phyloP scores from a whole-genome alignment of 441 rosid genomes.

The Viola pubescens region DNA sequence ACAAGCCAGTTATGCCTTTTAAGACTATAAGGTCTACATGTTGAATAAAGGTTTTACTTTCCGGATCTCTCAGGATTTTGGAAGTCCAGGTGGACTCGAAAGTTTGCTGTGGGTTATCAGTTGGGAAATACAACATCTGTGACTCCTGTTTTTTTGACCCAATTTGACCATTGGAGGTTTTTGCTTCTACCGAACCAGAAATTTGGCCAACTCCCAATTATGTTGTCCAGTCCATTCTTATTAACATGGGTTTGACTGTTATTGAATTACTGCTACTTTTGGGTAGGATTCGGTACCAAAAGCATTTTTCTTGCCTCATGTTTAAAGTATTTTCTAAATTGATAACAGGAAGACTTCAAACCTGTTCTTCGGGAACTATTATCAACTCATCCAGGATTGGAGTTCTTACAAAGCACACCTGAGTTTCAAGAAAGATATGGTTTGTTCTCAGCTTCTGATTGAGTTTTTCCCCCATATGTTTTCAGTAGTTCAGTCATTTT shows the following conservation, averaged over 20 bases:
- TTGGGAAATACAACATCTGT: too few relatives aligned
- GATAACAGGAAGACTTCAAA: constrained; percentile 85
- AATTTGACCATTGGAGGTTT: too few relatives aligned
- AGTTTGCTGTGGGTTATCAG: too few relatives aligned
- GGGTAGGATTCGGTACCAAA: background rate
- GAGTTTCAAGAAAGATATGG: constrained; percentile 99
- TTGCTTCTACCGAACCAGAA: too few relatives aligned
- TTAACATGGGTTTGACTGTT: background rate
- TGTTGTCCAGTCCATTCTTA: background rate
- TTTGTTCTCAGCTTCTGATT: constrained; percentile 25
- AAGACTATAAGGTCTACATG: too few relatives aligned
- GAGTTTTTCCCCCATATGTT: background rate
- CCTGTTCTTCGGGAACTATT: constrained; percentile 75
- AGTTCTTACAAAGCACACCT: constrained; percentile 89
- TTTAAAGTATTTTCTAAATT: constrained; percentile 19
- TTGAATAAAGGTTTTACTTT: too few relatives aligned
- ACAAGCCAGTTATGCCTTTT: too few relatives aligned
- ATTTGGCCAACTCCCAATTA: too few relatives aligned
- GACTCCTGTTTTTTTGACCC: too few relatives aligned
- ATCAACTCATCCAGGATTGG: constrained; percentile 97
- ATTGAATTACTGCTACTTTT: background rate
- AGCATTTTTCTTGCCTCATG: background rate
- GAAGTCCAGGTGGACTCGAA: too few relatives aligned
- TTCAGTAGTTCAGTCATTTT: background rate
- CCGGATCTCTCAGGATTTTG: too few relatives aligned